Evolutionary conservation across 176 grass and related monocot genomes (phyloP), one percentile per base, ranked within the genome.

Genomic region (Carex littledalei): DNA sequence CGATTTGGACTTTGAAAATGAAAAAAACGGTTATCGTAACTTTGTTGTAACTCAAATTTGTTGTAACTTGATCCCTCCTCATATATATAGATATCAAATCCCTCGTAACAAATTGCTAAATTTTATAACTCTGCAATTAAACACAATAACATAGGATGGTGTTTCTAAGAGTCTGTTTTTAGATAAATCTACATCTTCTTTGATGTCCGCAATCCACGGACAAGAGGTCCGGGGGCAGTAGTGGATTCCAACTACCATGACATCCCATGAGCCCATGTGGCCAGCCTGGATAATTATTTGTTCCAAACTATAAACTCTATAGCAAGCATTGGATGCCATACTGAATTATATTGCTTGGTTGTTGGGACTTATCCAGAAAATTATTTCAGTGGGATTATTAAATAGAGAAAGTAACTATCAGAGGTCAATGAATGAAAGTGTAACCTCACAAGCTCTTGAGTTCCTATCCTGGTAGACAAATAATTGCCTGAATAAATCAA

Each of bases 151-250:
- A 78, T 53, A 31, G 26, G 8, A 57, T 78, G 52, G 32, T 14
- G 24, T 78, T 78, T 15, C 6, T 78, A 76, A 76, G 72, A 52
- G 72, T 75, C 31, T 29, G n/a, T 52, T 76, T 76, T 76, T 2
- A 76, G 72, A 76, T 53, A 54, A 53, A 76, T 76, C 6, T 24
- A 54, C 20, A 31, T 78, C 13, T 41, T 50, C 45, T 66, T 83
- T 69, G 81, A 39, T 69, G 63, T 69, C 81, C 81, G 43, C 62
- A 83, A 83, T 83, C 63, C 69, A 50, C 63, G 81, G 81, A 83
- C 81, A 83, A 78, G 62, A 83, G 63, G 60, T 83, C 43, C 14
- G 31, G 41, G 41, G 21, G 1, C 0, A 24, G 34, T 68, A 67
- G 63, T 83, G 81, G 63, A 83, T 53, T 83, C 63, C 81, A 83